A percentile compares a stretch with the other conserved stretches of the same genome.
Conservation (phyloP, 805 yeast species). For the Torulaspora indica region DNA sequence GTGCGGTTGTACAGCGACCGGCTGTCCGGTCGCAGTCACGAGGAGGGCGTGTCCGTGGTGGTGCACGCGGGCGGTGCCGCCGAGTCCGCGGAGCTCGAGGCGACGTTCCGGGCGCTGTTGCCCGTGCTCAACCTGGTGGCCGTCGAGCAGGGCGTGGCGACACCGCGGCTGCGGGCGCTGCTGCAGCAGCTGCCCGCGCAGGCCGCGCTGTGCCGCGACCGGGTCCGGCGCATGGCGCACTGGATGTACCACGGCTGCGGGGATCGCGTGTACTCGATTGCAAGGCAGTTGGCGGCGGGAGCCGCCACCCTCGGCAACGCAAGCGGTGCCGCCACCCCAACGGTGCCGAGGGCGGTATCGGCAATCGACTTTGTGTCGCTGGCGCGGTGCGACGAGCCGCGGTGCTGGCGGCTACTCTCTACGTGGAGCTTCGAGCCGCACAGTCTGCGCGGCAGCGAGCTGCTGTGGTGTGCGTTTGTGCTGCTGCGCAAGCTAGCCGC, state of each 20-base stretch:
- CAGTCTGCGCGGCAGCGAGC: slow-evolving; percentile 23
- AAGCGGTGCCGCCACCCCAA: slow-evolving; percentile 1
- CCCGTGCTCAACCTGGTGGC: slow-evolving; percentile 29
- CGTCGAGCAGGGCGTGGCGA: slow-evolving; percentile 13
- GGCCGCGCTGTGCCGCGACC: slow-evolving; percentile 13
- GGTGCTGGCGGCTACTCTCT: slow-evolving; percentile 20
- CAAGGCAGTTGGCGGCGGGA: slow-evolving; percentile 28
- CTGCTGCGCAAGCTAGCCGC: slow-evolving; percentile 22
- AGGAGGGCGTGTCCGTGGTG: slow-evolving; percentile 26
- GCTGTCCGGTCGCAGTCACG: slow-evolving; percentile 20
- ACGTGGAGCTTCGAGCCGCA: slow-evolving; percentile 34
- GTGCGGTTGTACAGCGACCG: slow-evolving; percentile 23
- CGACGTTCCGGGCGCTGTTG: slow-evolving; percentile 18
- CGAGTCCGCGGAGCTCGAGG: slow-evolving; percentile 15
- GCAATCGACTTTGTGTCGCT: slow-evolving; percentile 19
- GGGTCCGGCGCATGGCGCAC: slow-evolving; percentile 28
- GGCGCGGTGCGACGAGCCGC: slow-evolving; percentile 7
- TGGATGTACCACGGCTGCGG: slow-evolving; percentile 31
- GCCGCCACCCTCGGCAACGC: too few species aligned
- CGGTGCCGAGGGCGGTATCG: slow-evolving; percentile 20
- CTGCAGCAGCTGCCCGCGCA: slow-evolving; percentile 3
- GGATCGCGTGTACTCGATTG: slow-evolving; percentile 30
- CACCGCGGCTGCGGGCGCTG: background rate
- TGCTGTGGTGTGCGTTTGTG: slow-evolving; percentile 29
- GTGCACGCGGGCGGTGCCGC: slow-evolving; percentile 11